Conservation (phyloP, 768 basidiomycete species). For the Suillus discolor region DNA sequence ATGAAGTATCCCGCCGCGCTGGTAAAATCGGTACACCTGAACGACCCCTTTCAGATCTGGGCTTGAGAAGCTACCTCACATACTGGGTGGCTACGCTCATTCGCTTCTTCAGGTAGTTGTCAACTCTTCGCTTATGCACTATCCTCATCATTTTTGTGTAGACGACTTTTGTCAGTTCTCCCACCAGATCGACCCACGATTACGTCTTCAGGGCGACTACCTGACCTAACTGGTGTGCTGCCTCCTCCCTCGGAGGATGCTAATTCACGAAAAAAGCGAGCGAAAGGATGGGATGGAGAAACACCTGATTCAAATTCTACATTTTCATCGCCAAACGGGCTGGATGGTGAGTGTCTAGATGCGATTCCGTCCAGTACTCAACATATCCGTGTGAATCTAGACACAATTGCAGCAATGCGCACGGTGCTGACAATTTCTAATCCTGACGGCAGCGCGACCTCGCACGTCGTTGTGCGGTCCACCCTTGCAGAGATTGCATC, state of each 20-base stretch:
- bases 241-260: conserved; percentile 36
- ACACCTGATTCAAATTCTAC: conserved; percentile 40
- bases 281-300: conserved; percentile 81
- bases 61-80: conserved; percentile 85
- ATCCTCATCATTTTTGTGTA: conserved; percentile 17
- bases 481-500: conserved; percentile 77
- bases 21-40: conserved; percentile 91
- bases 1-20: conserved; percentile 82
- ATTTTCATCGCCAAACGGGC: conserved; percentile 35
- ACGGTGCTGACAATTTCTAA: conserved; percentile 58
- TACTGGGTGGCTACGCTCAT: conserved; percentile 85
- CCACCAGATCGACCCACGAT: conserved; percentile 54
- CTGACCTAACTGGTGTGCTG: conserved; percentile 40
- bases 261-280: conserved; percentile 44
- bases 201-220: conserved; percentile 45
- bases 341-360: conserved; percentile 41
- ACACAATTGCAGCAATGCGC: conserved; percentile 38
- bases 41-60: conserved; percentile 91
- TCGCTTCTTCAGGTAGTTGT: conserved; percentile 76
- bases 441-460: conserved; percentile 68
- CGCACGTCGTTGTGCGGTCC: conserved; percentile 68
- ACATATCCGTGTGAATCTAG: background rate
- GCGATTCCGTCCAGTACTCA: background rate
- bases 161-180: conserved; percentile 62
- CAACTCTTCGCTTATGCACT: conserved; percentile 8